These are phyloP conservation scores for Rosa persica DNA, from an alignment of 306 rosid species.

Conservation along the genomic window DNA sequence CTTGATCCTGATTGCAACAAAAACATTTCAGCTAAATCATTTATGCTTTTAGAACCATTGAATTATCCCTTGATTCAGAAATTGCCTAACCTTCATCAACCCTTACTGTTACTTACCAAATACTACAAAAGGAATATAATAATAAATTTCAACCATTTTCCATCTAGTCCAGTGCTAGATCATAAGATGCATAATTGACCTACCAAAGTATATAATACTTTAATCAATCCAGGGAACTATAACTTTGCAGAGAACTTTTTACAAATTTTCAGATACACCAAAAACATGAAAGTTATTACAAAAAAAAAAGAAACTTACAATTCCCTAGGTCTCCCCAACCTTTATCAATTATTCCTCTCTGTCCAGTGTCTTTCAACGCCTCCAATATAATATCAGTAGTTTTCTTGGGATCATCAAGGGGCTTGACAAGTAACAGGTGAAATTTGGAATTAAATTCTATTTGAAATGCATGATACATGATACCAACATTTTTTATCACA, in stretches of 20 bases:
- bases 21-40: background rate
- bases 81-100: background rate
- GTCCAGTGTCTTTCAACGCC: conserved; percentile 75
- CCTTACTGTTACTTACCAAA: background rate
- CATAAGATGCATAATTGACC: background rate
- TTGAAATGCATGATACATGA: conserved; percentile 13
- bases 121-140: background rate
- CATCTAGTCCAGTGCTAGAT: background rate
- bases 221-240: background rate
- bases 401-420: conserved; percentile 76
- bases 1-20: background rate
- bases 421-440: conserved; percentile 49
- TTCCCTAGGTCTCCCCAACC: conserved; percentile 96
- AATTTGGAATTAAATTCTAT: conserved; percentile 9
- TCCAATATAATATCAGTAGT: conserved; percentile 73
- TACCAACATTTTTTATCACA: conserved; percentile 7
- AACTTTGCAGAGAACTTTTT: background rate
- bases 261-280: background rate
- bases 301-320: conserved; percentile 46
- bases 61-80: background rate
- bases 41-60: background rate
- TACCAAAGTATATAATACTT: background rate
- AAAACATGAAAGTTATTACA: background rate
- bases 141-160: background rate
- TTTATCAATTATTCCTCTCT: conserved; percentile 84